Evolutionary conservation across 2,329 filamentous ascomycete genomes (phyloP), one percentile per base, ranked within the genome.

Genomic region (Pseudogymnoascus sp.): DNA sequence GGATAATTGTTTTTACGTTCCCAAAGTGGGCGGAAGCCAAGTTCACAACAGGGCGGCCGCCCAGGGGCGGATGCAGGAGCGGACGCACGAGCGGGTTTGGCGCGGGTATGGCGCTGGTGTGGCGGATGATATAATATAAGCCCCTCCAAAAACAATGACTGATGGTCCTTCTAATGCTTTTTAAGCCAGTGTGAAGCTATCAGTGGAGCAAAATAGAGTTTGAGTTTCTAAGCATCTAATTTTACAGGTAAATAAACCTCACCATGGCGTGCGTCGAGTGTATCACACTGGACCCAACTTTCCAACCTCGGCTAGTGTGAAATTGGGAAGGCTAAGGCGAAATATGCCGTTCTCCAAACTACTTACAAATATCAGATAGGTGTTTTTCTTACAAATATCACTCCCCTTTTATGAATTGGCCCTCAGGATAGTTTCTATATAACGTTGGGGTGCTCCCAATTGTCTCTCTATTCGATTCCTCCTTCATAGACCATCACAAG

Each of bases 61-160:
- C n/a, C n/a, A 18, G 29, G 48, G 48, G n/a, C 48, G 48, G n/a
- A 55, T 55, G 48, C 48, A 55, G 9, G 48, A 33, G 48, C 48
- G 48, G 48, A 55, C 29, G 48, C 48, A 55, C 29, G 48, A 33
- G 48, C 48, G 48, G 48, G 48, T 13, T n/a, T 5, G 15, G 12
- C 21, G 21, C 21, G 21, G 21, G 21, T 21, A 3, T 21, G 21
- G 21, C 21, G 21, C 21, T 21, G 21, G 4, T 21, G 2, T 21
- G 13, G 42, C 48, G 48, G 48, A 33, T 18, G 29, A 33, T 27
- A 12, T 55, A 55, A 55, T 55, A 18, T 55, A 4, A 15, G 48
- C 48, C 29, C n/a, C 48, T 31, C 48, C 29, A 21, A 55, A 33
- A 55, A 18, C n/a, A 33, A 33, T 21, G 31, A 55, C 29, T 18